Percentiles rank a stretch among this genome's conserved stretches.
phyloP scores from a whole-genome alignment of 768 basidiomycete species.

The Agrocybe chaxingu region DNA sequence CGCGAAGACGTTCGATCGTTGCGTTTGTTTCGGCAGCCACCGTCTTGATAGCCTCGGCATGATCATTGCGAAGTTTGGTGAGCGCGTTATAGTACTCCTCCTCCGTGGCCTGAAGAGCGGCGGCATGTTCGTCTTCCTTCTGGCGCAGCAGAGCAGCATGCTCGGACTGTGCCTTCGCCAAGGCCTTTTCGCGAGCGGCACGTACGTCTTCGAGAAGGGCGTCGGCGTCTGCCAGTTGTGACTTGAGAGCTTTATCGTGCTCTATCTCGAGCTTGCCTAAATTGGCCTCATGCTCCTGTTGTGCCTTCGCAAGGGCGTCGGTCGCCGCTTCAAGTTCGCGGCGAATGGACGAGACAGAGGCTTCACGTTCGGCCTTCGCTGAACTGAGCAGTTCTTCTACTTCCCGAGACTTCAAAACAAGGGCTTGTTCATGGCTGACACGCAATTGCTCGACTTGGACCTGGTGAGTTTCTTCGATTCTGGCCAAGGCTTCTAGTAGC shows the following conservation, averaged over 20 bases:
- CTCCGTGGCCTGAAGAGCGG: slow-evolving; percentile 63
- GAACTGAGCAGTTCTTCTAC: slow-evolving; percentile 45
- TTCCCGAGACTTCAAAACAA: slow-evolving; percentile 31
- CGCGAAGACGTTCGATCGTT: slow-evolving; percentile 64
- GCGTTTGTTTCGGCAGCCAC: slow-evolving; percentile 59
- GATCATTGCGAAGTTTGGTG: slow-evolving; percentile 72
- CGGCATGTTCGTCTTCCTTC: slow-evolving; percentile 57
- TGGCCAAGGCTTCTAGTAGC: slow-evolving; percentile 47
- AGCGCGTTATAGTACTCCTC: slow-evolving; percentile 82
- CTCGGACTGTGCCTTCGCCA: slow-evolving; percentile 47
- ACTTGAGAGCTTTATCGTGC: slow-evolving; percentile 53
- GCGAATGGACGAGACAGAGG: slow-evolving; percentile 33
- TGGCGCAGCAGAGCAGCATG: slow-evolving; percentile 56
- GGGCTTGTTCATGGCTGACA: slow-evolving; percentile 32
- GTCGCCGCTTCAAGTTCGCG: slow-evolving; percentile 43
- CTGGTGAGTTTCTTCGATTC: slow-evolving; percentile 48
- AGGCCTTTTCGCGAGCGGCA: slow-evolving; percentile 50
- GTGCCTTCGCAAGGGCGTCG: slow-evolving; percentile 40
- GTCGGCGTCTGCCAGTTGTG: slow-evolving; percentile 53
- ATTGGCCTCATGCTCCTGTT: slow-evolving; percentile 55
- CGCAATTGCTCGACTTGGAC: slow-evolving; percentile 47
- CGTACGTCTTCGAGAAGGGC: slow-evolving; percentile 42
- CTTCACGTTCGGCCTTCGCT: slow-evolving; percentile 36
- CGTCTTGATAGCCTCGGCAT: slow-evolving; percentile 61
- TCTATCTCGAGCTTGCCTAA: slow-evolving; percentile 54